A percentile compares a stretch with the other conserved stretches of the same genome.
These are phyloP conservation scores for Pedinophyceae sp. DNA, from an alignment of 139 green algal species.

Conservation along the genomic window DNA sequence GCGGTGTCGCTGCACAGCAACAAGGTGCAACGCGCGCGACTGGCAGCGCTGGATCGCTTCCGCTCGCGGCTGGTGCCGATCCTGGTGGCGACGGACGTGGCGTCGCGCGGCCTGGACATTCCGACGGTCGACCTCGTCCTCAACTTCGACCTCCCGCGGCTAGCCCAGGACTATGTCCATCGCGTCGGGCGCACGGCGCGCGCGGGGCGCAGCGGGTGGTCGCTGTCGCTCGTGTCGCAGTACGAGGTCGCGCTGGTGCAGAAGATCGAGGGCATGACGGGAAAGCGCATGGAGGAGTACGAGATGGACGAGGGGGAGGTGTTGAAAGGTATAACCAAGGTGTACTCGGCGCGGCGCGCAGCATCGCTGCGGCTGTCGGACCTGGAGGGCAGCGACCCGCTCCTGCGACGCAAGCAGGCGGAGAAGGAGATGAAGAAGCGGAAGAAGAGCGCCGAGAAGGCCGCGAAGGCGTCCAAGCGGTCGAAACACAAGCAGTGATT, in stretches of 20 bases:
- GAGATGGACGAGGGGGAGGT: constrained; percentile 47
- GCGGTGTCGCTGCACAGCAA: background rate
- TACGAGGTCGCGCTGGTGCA: constrained; percentile 68
- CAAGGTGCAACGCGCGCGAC: constrained; percentile 52
- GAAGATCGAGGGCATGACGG: constrained; percentile 21
- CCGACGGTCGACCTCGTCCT: constrained; percentile 81
- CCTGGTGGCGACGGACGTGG: constrained; percentile 47
- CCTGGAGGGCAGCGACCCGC: constrained; percentile 17
- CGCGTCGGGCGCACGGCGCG: constrained; percentile 71
- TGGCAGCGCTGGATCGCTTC: constrained; percentile 62
- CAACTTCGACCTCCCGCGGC: constrained; percentile 78
- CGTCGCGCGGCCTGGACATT: constrained; percentile 86
- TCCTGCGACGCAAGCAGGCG: background rate
- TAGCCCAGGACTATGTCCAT: constrained; percentile 72
- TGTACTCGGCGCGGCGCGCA: constrained; percentile 41
- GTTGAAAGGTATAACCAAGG: constrained; percentile 59
- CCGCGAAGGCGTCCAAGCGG: too few relatives aligned
- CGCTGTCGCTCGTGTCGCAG: constrained; percentile 75
- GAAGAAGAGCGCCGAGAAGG: background rate
- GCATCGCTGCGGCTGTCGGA: constrained; percentile 35
- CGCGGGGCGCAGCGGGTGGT: constrained; percentile 56
- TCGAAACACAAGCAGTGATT: too few relatives aligned
- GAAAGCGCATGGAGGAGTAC: constrained; percentile 21
- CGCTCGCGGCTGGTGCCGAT: constrained; percentile 28
- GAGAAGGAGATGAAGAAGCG: background rate